Percentiles rank a stretch among this genome's conserved stretches.
These are phyloP conservation scores for Coemansia asiatica DNA, from an alignment of 192 early-diverging fungal genomes.

Conservation along the genomic window DNA sequence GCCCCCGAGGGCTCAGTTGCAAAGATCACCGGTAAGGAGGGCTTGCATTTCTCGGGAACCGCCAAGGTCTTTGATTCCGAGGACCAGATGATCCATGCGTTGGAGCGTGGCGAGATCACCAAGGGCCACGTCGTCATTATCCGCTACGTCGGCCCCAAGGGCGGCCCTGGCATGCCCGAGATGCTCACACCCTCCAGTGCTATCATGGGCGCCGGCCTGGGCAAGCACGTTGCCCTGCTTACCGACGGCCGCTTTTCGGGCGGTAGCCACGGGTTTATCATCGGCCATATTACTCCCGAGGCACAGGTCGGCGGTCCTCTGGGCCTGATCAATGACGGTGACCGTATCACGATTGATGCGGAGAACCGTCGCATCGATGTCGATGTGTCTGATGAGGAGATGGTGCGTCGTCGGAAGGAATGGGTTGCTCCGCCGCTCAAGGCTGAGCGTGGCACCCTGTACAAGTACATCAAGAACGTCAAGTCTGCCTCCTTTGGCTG, in stretches of 20 bases:
- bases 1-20: conserved; percentile 96
- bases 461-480: conserved; percentile 90
- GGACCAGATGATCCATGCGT: conserved; percentile 83
- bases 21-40: conserved; percentile 99
- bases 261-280: conserved; percentile 97
- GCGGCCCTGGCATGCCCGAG: conserved; percentile 99
- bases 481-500: conserved; percentile 78
- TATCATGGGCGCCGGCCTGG: conserved; percentile 99
- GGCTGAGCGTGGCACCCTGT: conserved; percentile 83
- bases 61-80: conserved; percentile 94
- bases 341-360: conserved; percentile 89
- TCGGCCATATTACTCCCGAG: conserved; percentile 98
- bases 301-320: conserved; percentile 97
- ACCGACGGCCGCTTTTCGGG: conserved; percentile 99
- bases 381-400: conserved; percentile 74
- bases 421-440: conserved; percentile 90
- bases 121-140: conserved; percentile 94
- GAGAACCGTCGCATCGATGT: conserved; percentile 72
- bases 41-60: conserved; percentile 80
- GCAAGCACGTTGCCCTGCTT: conserved; percentile 93
- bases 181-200: conserved; percentile 98
- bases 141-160: conserved; percentile 97
- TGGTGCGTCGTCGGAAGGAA: conserved; percentile 63
- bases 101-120: conserved; percentile 83
- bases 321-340: conserved; percentile 86